Percentiles rank a stretch among this genome's conserved stretches.
Evolutionary conservation across 352 stramenopile genomes (phyloP).

Genomic region (Peronospora farinosa): DNA sequence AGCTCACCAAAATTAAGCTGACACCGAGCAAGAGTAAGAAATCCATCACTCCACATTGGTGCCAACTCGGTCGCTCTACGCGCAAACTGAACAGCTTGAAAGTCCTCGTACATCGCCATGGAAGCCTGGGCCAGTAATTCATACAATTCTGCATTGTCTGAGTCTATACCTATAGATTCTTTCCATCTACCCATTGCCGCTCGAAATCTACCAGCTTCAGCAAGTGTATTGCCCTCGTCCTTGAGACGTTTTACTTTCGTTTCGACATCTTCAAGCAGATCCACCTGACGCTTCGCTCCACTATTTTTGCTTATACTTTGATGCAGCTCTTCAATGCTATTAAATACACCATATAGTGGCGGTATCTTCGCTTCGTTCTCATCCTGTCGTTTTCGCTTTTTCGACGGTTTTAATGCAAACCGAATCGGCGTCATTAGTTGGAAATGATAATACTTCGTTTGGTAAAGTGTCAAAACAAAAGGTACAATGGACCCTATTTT

Average conservation of each 20-base stretch:
- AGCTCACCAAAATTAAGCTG: constrained; percentile 82
- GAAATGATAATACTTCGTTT: too few species aligned
- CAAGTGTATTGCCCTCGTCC: constrained; percentile 71
- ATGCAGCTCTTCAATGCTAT: constrained; percentile 4
- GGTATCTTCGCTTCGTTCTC: constrained; percentile 1
- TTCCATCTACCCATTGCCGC: constrained; percentile 63
- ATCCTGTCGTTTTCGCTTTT: constrained; percentile 29
- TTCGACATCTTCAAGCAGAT: constrained; percentile 49
- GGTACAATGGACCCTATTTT: too few species aligned
- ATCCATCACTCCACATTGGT: constrained; percentile 59
- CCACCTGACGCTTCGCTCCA: constrained; percentile 16
- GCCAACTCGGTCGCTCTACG: constrained; percentile 45
- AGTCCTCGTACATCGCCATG: constrained; percentile 68
- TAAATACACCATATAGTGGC: constrained; percentile 5
- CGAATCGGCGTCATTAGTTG: constrained; percentile 11
- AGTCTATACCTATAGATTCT: constrained; percentile 46
- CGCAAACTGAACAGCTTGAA: constrained; percentile 66
- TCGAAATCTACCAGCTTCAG: constrained; percentile 55
- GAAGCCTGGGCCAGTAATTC: constrained; percentile 67
- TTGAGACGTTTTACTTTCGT: constrained; percentile 60
- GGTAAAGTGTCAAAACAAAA: too few species aligned
- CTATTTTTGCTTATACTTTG: background rate
- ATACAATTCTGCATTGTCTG: constrained; percentile 42
- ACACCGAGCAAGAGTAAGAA: constrained; percentile 56
- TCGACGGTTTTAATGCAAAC: constrained; percentile 27